Base-by-base conservation (phyloP, 352 stramenopile species). In the Pythium biforme region DNA sequence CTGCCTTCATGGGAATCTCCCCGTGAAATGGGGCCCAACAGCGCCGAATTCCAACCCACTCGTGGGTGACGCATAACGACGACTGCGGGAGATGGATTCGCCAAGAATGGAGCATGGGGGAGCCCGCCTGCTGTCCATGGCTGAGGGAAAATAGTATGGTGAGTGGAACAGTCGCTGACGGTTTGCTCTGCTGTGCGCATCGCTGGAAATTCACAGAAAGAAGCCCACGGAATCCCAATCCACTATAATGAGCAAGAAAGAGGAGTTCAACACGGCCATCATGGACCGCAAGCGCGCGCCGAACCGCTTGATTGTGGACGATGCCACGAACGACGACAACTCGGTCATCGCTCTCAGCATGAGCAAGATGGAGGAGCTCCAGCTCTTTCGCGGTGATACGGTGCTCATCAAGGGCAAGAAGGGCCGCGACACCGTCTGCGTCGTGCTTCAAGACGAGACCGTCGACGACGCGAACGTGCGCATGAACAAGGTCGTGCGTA, bases 401-500 rank as follows among this genome's bases (percentile, higher is more conserved):
- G 97, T 99, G 50, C 80, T 99, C 8, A 98, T 99, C 78, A 99
- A 99, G 74, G 97, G 97, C 60, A 99, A 99, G 86, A 98, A 99
- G 73, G 97, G 96, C 45, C 86, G 90, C 43, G 97, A 99, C 69
- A 99, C 97, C 11, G 96, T 99, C 12, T 99, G 97, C 74, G 98
- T 99, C 49, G 94, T 98, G 45, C 81, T 99, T 1, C 88, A 97
- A 49, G 97, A 99, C 68, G 97, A 99, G 66, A 98, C 91, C 19
- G 98, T 98, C 50, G 97, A 99, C 46, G 97, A 99, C 65, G 83
- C 86, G 46, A 98, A 92, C 63, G 94, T 99, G 20, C 88, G 96
- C 46, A 99, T 99, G 97, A 99, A 99, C 88, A 99, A 99, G 83
- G 94, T 99, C 27, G 97, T 99, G 47, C 93, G 97, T 31, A 99